Base-by-base conservation (phyloP, 2,329 filamentous ascomycete genomes). In the Madurella fahalii region DNA sequence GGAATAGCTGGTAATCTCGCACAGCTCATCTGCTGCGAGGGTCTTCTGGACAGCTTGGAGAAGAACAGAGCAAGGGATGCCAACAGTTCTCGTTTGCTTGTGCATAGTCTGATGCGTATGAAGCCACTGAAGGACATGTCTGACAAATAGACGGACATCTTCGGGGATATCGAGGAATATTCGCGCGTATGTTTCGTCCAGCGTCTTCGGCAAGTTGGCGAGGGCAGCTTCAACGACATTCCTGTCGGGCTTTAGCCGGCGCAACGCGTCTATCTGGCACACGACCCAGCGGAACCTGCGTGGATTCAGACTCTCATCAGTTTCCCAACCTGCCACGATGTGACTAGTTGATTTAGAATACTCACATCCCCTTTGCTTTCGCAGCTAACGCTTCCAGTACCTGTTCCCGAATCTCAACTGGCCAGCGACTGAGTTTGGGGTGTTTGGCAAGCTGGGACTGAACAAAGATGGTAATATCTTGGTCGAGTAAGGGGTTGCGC, bases 401-500 rank as follows among this genome's bases (percentile, higher is more conserved):
- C 30, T 54, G 45, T 9, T 45, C 16, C 5, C 34, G 40, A 9
- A 54, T 8, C 2, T 45, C 13, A 9, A 17, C 2, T 2, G 45
- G 56, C 53, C 53, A 60, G 13, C 12, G 45, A 32, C 16, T 48
- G 17, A 54, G 39, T n/a, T 11, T 42, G 16, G 16, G 13, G 16
- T 54, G n/a, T 16, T 42, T 17, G 2, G 32, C 17, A 4, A 60
- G 43, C 12, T 43, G 40, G 5, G 44, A 11, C 5, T 16, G 12
- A 11, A 58, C 44, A 17, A 52, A 61, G 1, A 37, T 2, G 4
- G 16, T 4, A 11, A 70, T 68, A 16, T 65, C 67, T 2, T 56
- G 41, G 41, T 61, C 58, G 8, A 70, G 62, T 1, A 62, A 54
- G 0, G 61, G 61, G 30, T 68, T 59, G n/a, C 46, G 18, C 51